A percentile compares a stretch with the other conserved stretches of the same genome.
These are phyloP conservation scores for Fusarium sp. DNA, from an alignment of 2,329 filamentous ascomycete genomes.

Conservation along the genomic window DNA sequence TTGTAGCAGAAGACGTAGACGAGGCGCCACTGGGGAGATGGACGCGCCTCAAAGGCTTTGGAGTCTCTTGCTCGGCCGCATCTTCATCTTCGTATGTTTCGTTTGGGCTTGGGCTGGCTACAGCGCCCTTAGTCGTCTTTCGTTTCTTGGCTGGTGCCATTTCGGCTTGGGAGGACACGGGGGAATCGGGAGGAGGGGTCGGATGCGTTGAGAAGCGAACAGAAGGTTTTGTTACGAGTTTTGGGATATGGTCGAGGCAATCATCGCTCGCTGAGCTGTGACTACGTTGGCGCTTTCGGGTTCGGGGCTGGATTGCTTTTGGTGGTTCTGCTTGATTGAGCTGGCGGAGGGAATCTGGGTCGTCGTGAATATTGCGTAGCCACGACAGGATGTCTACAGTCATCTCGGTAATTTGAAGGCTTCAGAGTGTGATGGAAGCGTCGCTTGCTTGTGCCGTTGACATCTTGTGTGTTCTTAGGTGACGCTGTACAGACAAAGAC, in stretches of 20 bases:
- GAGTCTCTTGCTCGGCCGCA: neutral
- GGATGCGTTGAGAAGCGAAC: neutral
- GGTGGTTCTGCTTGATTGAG: neutral
- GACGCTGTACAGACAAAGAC: neutral
- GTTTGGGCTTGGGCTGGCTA: neutral
- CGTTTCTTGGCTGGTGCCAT: neutral
- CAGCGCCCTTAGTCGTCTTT: neutral
- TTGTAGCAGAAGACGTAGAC: neutral
- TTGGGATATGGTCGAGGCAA: too few relatives aligned
- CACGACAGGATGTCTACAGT: neutral
- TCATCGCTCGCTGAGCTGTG: neutral
- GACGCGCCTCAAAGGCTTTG: neutral
- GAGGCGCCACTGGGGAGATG: conserved; percentile 8
- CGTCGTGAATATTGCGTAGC: neutral
- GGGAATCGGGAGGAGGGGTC: neutral
- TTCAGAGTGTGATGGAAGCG: rapidly evolving
- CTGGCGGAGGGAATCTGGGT: neutral
- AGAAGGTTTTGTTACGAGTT: rapidly evolving
- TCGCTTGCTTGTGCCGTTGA: rapidly evolving
- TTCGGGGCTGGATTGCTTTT: neutral
- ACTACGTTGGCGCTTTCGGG: conserved; percentile 1
- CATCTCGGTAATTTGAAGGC: neutral
- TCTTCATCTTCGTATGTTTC: neutral
- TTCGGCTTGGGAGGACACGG: neutral
- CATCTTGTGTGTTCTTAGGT: neutral